phyloP scores from a whole-genome alignment of 108 stramenopile genomes.

The Cylindrotheca closterium region DNA sequence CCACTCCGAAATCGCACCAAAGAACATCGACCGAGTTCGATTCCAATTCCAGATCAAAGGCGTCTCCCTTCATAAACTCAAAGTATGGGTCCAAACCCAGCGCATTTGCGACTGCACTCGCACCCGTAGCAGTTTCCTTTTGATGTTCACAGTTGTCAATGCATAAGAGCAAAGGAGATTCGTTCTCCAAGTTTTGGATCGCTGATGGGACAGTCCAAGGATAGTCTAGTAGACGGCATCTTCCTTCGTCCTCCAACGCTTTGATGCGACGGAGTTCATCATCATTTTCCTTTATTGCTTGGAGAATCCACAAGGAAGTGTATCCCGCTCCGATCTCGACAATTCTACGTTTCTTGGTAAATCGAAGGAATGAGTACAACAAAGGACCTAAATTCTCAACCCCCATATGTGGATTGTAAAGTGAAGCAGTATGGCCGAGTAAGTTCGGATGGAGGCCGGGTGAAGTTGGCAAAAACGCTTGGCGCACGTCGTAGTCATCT shows the following conservation, averaged over 20 bases:
- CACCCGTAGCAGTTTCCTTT: constrained; percentile 72
- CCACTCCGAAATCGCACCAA: constrained; percentile 91
- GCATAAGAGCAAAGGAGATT: constrained; percentile 52
- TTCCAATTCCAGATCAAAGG: constrained; percentile 59
- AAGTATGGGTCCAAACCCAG: constrained; percentile 67
- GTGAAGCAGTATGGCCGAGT: constrained; percentile 44
- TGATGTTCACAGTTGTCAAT: constrained; percentile 86
- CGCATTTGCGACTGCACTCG: constrained; percentile 55
- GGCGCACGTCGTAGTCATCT: constrained; percentile 57
- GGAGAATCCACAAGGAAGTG: constrained; percentile 74
- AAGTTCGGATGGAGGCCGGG: constrained; percentile 47
- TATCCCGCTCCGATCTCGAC: constrained; percentile 89
- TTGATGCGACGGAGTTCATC: constrained; percentile 61
- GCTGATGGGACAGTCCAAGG: constrained; percentile 49
- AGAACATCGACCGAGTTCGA: constrained; percentile 63
- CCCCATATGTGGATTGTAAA: constrained; percentile 87
- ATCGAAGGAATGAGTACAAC: constrained; percentile 68
- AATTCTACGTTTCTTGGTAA: constrained; percentile 60
- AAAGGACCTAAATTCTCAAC: constrained; percentile 79
- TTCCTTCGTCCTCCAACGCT: constrained; percentile 41
- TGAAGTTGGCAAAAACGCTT: constrained; percentile 56
- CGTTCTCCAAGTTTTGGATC: constrained; percentile 25
- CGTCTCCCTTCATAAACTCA: constrained; percentile 65
- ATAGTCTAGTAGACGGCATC: constrained; percentile 64
- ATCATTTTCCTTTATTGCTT: constrained; percentile 83